Evolutionary conservation across 2,329 filamentous ascomycete species (phyloP).

Genomic region (Aspergillus bombycis): DNA sequence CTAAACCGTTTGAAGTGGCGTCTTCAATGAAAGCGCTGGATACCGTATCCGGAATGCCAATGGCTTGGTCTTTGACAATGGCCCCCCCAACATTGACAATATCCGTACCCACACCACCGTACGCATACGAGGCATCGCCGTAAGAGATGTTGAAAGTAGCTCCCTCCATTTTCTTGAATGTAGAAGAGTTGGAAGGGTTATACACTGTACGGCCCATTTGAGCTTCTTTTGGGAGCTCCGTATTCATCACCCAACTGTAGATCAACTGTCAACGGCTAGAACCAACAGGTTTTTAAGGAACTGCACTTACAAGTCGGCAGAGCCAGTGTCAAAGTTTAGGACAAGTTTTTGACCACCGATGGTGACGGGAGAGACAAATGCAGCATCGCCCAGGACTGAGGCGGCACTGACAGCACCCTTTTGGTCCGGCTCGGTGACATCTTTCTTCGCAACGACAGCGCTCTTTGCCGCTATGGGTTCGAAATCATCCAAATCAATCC

Average conservation of each 20-base stretch:
- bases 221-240: slow-evolving; percentile 51
- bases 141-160: slow-evolving; percentile 67
- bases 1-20: slow-evolving; percentile 66
- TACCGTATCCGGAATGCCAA: slow-evolving; percentile 66
- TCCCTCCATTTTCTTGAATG: slow-evolving; percentile 53
- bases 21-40: slow-evolving; percentile 63
- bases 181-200: slow-evolving; percentile 56
- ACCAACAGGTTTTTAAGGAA: neutral
- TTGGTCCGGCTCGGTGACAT: slow-evolving; percentile 33
- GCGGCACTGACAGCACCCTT: slow-evolving; percentile 66
- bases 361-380: slow-evolving; percentile 71
- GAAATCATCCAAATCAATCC: slow-evolving; percentile 40
- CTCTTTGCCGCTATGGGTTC: slow-evolving; percentile 31
- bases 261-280: neutral
- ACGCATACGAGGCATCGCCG: slow-evolving; percentile 66
- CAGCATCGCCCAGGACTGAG: slow-evolving; percentile 66
- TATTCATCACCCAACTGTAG: slow-evolving; percentile 70
- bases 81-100: slow-evolving; percentile 69
- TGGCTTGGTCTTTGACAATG: slow-evolving; percentile 63
- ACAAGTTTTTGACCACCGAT: slow-evolving; percentile 71
- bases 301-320: slow-evolving; percentile 64
- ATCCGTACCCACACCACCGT: slow-evolving; percentile 68
- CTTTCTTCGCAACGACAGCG: slow-evolving; percentile 30
- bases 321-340: slow-evolving; percentile 76
- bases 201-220: slow-evolving; percentile 59